phyloP scores from a whole-genome alignment of 2,329 filamentous ascomycete species.

The Penicillium sp. region DNA sequence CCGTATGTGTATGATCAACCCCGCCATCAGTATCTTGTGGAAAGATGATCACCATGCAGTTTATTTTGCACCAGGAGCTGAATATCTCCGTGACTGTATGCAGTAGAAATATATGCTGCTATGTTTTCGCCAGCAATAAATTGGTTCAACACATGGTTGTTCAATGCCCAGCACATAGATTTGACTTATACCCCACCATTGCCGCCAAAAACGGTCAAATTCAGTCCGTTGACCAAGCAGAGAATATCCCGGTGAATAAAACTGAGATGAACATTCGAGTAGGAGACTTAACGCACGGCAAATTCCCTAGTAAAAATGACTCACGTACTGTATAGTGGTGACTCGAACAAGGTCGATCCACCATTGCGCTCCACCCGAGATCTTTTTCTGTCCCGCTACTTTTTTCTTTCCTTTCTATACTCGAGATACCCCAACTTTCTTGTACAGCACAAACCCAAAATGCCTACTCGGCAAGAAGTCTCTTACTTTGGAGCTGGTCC shows the following conservation, averaged over 20 bases:
- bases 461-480: conserved; percentile 71
- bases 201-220: conserved; percentile 5
- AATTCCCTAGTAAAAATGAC: not conserved
- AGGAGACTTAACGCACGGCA: not conserved
- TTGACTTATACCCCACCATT: conserved; percentile 20
- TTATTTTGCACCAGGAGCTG: not conserved
- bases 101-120: not conserved
- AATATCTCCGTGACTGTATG: not conserved
- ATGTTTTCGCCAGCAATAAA: not conserved
- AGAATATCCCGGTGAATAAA: conserved; percentile 7
- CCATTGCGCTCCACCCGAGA: conserved; percentile 18
- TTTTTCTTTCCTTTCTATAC: conserved; percentile 3
- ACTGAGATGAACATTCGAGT: not conserved
- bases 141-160: not conserved
- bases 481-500: conserved; percentile 89
- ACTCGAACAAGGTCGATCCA: conserved; percentile 21
- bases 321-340: not conserved
- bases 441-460: conserved; percentile 8
- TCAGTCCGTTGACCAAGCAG: not conserved
- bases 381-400: conserved; percentile 15
- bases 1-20: conserved; percentile 5
- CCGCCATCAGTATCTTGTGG: conserved; percentile 1
- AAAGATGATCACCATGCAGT: not conserved
- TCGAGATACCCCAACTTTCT: conserved; percentile 5
- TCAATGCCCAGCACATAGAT: not conserved